Evolutionary conservation across 164 flowering plant genomes (phyloP).

Genomic region (Magnolia officinalis): DNA sequence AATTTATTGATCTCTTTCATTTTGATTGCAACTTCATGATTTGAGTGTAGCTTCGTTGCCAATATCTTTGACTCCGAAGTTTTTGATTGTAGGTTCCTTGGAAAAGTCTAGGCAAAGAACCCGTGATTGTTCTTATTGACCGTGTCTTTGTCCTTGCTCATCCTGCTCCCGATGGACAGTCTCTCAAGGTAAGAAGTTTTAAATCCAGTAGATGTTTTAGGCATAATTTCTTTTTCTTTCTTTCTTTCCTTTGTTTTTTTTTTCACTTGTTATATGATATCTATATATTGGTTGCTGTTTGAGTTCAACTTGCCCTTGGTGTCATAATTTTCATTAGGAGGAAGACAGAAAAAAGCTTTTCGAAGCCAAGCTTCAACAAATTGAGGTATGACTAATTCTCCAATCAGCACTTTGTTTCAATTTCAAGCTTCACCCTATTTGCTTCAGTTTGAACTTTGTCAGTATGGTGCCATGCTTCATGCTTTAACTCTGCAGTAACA

Average conservation of each 20-base stretch:
- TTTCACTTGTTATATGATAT: neutral
- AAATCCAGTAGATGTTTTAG: neutral
- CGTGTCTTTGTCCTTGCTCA: conserved; percentile 90
- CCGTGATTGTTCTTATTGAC: conserved; percentile 93
- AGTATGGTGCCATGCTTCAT: neutral
- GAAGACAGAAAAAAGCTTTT: conserved; percentile 85
- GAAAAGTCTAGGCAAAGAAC: conserved; percentile 99
- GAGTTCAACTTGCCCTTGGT: neutral
- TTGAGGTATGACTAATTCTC: conserved; percentile 59
- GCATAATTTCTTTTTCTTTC: neutral
- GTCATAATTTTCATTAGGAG: conserved; percentile 36
- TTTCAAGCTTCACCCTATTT: neutral
- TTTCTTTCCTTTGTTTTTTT: neutral
- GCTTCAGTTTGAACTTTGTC: neutral
- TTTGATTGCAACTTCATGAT: neutral
- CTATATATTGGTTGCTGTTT: conserved; percentile 1
- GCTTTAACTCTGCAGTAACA: neutral
- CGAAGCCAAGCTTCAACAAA: conserved; percentile 88
- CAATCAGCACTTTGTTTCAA: neutral
- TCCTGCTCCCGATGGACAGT: conserved; percentile 70
- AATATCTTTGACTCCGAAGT: conserved; percentile 1
- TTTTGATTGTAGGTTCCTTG: conserved; percentile 76
- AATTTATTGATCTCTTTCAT: neutral
- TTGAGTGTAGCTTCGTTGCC: neutral
- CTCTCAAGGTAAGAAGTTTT: conserved; percentile 49